Evolutionary conservation across 352 stramenopile species (phyloP), one percentile per base, ranked within the genome.

Genomic region (Pythium periplocum): DNA sequence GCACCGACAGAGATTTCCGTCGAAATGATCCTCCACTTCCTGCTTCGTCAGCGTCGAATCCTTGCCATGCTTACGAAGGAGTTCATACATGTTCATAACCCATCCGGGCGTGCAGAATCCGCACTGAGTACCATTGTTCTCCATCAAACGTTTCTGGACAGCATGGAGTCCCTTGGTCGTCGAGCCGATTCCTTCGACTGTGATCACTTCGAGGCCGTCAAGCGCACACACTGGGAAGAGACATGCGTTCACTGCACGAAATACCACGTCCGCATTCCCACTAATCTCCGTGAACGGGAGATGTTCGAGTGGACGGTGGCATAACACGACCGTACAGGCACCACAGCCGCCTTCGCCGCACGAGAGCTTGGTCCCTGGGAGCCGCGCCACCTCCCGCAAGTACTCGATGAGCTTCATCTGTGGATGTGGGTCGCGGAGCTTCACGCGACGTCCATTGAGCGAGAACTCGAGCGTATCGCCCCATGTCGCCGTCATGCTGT

Each of bases 1-100:
- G 68, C 88, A 97, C 9, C 88, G 73, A 60, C 88, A 97, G 4
- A 97, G 64, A 65, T 97, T 97, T 30, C 88, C 86, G 70, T 97
- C 88, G 48, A 97, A 66, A 53, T 90, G 71, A 58, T 90, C 73
- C 59, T 96, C 82, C 7, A 96, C 64, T 37, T 78, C 54, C 7
- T 59, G 64, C 48, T 53, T 59, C 33, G 46, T 61, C 69, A 51
- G 87, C 75, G 53, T 83, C 80, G 36, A 61, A 34, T 49, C 34
- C 64, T 31, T 79, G 40, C 12, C 38, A 42, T 45, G 35, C 38
- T 53, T 51, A 4, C 59, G 55, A 11, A 69, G 41, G 12, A 73
- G 51, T 42, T 68, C 64, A 48, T 74, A 69, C 53, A 75, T 64
- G 49, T 62, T 66, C 65, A 74, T 78, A 38, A 74, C 63, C 61